Evolutionary conservation across 2,329 filamentous ascomycete species (phyloP).

Genomic region (Coniella lustricola): DNA sequence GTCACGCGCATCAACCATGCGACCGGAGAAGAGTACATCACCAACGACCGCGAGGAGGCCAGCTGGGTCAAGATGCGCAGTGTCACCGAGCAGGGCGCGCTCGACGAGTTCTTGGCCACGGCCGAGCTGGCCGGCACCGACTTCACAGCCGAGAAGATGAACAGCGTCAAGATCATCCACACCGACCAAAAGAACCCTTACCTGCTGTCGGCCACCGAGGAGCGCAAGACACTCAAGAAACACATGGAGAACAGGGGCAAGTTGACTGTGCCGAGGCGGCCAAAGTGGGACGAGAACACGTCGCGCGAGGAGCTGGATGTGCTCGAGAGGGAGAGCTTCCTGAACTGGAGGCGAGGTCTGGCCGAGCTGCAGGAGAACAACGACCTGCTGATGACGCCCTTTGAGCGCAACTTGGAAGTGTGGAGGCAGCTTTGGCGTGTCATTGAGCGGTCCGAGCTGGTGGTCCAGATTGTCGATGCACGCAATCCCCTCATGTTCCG

Average conservation of each 20-base stretch:
- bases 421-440: slow-evolving; percentile 98
- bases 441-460: slow-evolving; percentile 88
- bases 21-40: slow-evolving; percentile 85
- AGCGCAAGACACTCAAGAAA: slow-evolving; percentile 69
- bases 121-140: slow-evolving; percentile 97
- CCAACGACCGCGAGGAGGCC: slow-evolving; percentile 83
- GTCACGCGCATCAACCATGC: slow-evolving; percentile 66
- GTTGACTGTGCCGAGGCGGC: slow-evolving; percentile 83
- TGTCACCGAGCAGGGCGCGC: slow-evolving; percentile 90
- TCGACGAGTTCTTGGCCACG: slow-evolving; percentile 94
- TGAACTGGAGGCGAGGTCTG: slow-evolving; percentile 83
- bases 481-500: slow-evolving; percentile 90
- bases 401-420: slow-evolving; percentile 94
- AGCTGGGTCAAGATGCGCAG: slow-evolving; percentile 99
- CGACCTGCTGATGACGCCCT: slow-evolving; percentile 93
- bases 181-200: slow-evolving; percentile 94
- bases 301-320: slow-evolving; percentile 76
- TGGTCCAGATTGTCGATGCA: slow-evolving; percentile 98
- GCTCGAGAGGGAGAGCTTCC: slow-evolving; percentile 69
- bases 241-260: slow-evolving; percentile 72
- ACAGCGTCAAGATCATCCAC: slow-evolving; percentile 98
- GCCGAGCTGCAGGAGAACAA: slow-evolving; percentile 92
- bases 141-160: slow-evolving; percentile 98
- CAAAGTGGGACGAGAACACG: slow-evolving; percentile 79
- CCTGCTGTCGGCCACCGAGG: slow-evolving; percentile 76